Percentiles rank a stretch among this genome's conserved stretches.
Conservation (phyloP, 2,329 filamentous ascomycete species). For the Akanthomyces uredinophilus region DNA sequence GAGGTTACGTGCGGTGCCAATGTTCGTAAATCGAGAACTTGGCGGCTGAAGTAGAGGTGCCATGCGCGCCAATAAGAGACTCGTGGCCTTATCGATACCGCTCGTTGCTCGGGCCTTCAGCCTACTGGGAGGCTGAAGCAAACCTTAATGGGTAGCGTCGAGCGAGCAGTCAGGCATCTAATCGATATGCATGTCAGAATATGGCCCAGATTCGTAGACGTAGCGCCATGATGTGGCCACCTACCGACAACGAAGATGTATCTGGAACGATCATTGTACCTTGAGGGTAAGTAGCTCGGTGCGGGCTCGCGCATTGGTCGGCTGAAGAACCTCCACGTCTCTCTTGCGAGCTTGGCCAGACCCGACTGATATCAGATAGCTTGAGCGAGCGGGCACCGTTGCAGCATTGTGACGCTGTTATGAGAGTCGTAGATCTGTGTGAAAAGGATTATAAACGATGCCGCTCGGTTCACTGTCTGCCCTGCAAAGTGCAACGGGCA, state of each 20-base stretch:
- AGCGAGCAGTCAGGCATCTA: background rate
- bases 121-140: background rate
- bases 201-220: background rate
- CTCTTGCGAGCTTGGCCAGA: background rate
- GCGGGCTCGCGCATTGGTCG: background rate
- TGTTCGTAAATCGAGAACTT: background rate
- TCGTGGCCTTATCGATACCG: background rate
- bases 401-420: background rate
- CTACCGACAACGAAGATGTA: background rate
- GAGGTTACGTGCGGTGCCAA: background rate
- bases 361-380: background rate
- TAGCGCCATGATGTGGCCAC: background rate
- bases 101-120: background rate
- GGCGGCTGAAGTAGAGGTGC: background rate
- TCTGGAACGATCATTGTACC: background rate
- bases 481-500: no score
- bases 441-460: background rate
- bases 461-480: background rate
- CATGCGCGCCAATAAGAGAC: background rate
- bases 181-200: background rate
- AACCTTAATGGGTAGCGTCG: background rate
- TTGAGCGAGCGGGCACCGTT: background rate
- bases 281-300: background rate
- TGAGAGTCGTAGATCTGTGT: background rate
- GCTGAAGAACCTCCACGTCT: background rate